These are phyloP conservation scores for Durotheca rogersii DNA, from an alignment of 495 filamentous ascomycete genomes.

Conservation along the genomic window DNA sequence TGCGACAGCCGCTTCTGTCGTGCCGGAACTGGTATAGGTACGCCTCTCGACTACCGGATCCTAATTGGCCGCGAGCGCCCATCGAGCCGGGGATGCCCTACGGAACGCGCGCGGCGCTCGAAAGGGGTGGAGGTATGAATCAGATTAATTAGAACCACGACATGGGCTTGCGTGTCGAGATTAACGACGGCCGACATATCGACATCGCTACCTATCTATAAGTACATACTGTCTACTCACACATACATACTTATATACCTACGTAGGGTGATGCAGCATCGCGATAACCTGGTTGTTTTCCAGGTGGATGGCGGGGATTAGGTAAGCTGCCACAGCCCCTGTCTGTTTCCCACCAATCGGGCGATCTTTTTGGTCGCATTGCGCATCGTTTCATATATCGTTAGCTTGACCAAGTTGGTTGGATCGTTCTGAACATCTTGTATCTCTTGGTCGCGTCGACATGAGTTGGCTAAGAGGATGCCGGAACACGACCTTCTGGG, in stretches of 20 bases:
- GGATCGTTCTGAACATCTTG: neutral
- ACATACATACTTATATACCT: no score
- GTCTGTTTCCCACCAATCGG: no score
- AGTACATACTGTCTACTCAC: no score
- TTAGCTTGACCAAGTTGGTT: constrained; percentile 7
- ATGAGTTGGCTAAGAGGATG: neutral
- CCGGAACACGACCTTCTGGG: neutral
- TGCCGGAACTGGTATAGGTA: neutral
- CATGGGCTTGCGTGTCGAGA: no score
- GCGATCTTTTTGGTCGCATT: constrained; percentile 25
- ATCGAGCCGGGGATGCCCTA: constrained; percentile 5
- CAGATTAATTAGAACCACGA: no score
- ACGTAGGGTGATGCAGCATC: no score
- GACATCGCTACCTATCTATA: no score
- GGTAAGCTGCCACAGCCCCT: no score
- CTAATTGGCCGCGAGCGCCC: constrained; percentile 6
- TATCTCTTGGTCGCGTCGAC: neutral
- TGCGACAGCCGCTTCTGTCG: neutral
- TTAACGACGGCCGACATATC: no score
- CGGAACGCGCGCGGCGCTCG: neutral
- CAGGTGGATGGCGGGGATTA: no score
- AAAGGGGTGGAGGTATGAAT: neutral
- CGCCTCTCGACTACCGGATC: neutral
- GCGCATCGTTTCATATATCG: constrained; percentile 17
- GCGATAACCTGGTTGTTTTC: no score